Evolutionary conservation across 371 early-diverging fungal species (phyloP).

Genomic region (Batkoa obscura): DNA sequence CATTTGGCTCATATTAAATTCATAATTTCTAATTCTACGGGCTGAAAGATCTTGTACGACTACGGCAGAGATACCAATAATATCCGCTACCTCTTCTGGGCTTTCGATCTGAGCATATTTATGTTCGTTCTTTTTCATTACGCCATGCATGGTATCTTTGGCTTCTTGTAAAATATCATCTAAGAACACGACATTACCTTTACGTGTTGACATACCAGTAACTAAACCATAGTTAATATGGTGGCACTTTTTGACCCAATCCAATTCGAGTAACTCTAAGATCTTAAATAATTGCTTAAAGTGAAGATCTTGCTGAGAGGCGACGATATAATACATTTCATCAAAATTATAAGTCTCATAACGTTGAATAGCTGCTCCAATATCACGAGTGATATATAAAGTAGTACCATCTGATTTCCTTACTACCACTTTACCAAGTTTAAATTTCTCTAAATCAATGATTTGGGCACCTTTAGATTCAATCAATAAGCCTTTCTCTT

Average conservation of each 20-base stretch:
- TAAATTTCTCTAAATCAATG: conserved; percentile 63
- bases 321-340: conserved; percentile 92
- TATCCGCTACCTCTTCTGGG: conserved; percentile 60
- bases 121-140: conserved; percentile 76
- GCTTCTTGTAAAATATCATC: conserved; percentile 91
- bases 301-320: conserved; percentile 89
- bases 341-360: conserved; percentile 80
- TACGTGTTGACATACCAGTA: conserved; percentile 95
- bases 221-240: conserved; percentile 98
- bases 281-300: conserved; percentile 94
- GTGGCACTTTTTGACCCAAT: conserved; percentile 58
- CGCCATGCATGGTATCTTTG: conserved; percentile 79
- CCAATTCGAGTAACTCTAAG: conserved; percentile 59
- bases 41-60: conserved; percentile 94
- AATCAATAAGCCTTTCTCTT: conserved; percentile 41
- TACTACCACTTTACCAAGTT: conserved; percentile 75
- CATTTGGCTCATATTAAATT: conserved; percentile 91
- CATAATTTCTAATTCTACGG: conserved; percentile 93
- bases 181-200: conserved; percentile 95
- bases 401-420: conserved; percentile 93
- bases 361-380: conserved; percentile 94
- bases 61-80: conserved; percentile 76
- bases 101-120: conserved; percentile 76
- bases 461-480: conserved; percentile 77
- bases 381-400: conserved; percentile 95